Conservation (phyloP, 352 stramenopile genomes). For the Globisporangium paddicum region DNA sequence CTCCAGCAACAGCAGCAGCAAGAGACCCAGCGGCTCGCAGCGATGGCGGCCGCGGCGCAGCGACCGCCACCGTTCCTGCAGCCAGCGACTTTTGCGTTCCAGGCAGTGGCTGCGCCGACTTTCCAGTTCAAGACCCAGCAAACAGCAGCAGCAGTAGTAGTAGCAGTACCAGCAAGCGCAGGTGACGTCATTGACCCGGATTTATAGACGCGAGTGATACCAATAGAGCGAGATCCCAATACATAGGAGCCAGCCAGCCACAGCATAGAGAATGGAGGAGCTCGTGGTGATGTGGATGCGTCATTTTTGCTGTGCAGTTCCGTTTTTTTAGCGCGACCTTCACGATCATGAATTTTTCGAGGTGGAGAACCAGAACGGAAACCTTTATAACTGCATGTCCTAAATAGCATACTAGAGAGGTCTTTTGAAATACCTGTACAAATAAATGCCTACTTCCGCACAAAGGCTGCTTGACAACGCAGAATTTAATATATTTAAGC, state of each 20-base stretch:
- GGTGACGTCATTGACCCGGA: conserved; percentile 48
- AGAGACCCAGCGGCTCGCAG: conserved; percentile 7
- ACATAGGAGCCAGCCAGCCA: too few species aligned
- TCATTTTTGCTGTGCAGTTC: not conserved
- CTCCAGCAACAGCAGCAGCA: conserved; percentile 3
- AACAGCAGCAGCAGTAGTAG: conserved; percentile 4
- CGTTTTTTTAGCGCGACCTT: not conserved
- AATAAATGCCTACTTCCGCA: not conserved
- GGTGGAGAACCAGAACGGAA: not conserved
- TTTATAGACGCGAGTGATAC: conserved; percentile 16
- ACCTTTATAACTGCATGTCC: not conserved
- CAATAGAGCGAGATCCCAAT: not conserved
- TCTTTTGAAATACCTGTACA: not conserved
- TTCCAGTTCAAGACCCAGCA: conserved; percentile 17
- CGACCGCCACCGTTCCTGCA: conserved; percentile 41
- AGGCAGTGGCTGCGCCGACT: conserved; percentile 10
- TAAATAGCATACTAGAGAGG: not conserved
- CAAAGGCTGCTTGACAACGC: not conserved
- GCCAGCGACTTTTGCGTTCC: conserved; percentile 72
- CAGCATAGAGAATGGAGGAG: not conserved
- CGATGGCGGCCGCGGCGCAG: conserved; percentile 11
- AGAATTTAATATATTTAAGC: not conserved
- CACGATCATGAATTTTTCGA: conserved; percentile 7
- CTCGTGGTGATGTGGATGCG: not conserved
- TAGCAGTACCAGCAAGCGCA: conserved; percentile 4